Conservation (phyloP, 1,284 basidiomycete species). For the Cutaneotrichosporon sp. region DNA sequence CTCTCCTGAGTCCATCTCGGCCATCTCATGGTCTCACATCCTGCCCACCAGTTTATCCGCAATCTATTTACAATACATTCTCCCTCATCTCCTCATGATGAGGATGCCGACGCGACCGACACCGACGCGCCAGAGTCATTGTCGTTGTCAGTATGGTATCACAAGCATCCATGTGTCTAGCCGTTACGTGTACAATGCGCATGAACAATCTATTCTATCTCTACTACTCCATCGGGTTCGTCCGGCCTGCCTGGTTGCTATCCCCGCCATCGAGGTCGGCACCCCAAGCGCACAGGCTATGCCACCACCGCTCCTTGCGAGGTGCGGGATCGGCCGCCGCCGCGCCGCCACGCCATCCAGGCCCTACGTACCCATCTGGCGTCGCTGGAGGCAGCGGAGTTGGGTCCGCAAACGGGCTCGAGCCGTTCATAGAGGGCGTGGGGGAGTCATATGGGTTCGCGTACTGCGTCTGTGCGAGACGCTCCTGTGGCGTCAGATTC, state of each 20-base stretch:
- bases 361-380: conserved; percentile 33
- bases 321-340: conserved; percentile 15
- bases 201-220: background rate
- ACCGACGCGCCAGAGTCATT: no score
- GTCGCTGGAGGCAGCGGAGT: conserved; percentile 15
- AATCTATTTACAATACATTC: background rate
- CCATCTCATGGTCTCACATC: no score
- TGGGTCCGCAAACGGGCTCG: conserved; percentile 37
- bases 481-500: conserved; percentile 19
- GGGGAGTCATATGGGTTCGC: background rate
- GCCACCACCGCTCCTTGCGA: conserved; percentile 46
- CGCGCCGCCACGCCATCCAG: conserved; percentile 38
- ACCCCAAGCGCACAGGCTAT: conserved; percentile 48
- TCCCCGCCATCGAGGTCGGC: conserved; percentile 45
- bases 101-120: no score
- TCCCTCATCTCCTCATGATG: no score
- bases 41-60: no score
- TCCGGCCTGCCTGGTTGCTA: conserved; percentile 40
- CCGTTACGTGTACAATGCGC: background rate
- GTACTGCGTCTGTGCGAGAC: conserved; percentile 7
- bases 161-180: conserved; percentile 2
- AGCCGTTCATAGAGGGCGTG: conserved; percentile 19
- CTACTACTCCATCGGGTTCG: conserved; percentile 44
- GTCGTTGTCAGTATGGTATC: background rate
- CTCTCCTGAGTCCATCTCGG: background rate